Evolutionary conservation across 768 basidiomycete genomes (phyloP), one percentile per base, ranked within the genome.

Genomic region (Naganishia vishniacii): DNA sequence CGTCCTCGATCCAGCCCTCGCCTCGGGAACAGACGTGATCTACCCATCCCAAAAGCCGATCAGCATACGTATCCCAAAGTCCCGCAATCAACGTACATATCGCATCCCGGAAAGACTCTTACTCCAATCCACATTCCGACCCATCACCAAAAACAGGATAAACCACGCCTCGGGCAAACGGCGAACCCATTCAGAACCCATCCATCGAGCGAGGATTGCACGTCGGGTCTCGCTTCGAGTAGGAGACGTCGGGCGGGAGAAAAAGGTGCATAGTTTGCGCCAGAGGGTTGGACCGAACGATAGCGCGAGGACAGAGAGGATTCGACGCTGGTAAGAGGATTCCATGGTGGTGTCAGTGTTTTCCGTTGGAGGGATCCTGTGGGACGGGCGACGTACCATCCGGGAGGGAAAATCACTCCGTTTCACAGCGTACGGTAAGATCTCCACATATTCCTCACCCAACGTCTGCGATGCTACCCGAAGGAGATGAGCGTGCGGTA

Each of bases 361-460:
- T 44, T 11, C 5, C 9, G 6, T 8, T 15, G 48, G 25, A 42
- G 18, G n/a, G 20, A 16, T 48, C 2, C 26, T 4, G 6, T 20
- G 25, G 32, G 40, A 31, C n/a, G n/a, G n/a, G n/a, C n/a, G n/a
- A 41, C 49, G 32, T 34, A 61, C 31, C 11, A 42, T 11, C 29
- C 40, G 41, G n/a, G 60, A 61, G 7, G 66, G 73, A 47, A 69
- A 64, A 32, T 66, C 62, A 13, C 64, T 45, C 31, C 48, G 60
- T 46, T 61, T 31, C 13, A 32, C 28, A 47, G 72, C 62, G 28
- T 69, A 67, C 5, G 75, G 73, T 28, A 71, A 46, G n/a, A 78
- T 74, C 59, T 78, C 77, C 16, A 75, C 75, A 47, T 78, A 78
- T 48, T 78, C 77, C 58, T 78, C 77, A 11, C 77, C 77, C 16